A percentile compares a stretch with the other conserved stretches of the same genome.
phyloP scores from a whole-genome alignment of 1,139 yeast genomes.

The Groenewaldozyma auringiensis region DNA sequence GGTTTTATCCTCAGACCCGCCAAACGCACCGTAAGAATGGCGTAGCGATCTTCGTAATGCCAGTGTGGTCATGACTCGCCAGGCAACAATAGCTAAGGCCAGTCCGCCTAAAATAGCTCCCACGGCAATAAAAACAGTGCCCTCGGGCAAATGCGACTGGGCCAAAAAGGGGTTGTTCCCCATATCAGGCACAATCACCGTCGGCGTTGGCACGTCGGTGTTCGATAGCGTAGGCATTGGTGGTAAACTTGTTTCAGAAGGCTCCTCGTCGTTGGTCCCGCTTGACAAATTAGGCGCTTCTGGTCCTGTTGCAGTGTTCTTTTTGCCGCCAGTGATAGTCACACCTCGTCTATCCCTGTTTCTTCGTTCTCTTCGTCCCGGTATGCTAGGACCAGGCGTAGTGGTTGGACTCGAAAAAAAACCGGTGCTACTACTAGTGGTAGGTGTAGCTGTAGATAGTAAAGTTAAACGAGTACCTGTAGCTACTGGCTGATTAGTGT shows the following conservation, averaged over 20 bases:
- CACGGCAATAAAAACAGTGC: constrained; percentile 74
- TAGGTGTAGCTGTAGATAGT: no score
- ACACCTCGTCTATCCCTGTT: neutral
- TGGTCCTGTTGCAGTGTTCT: neutral
- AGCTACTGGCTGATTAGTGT: no score
- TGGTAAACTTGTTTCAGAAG: neutral
- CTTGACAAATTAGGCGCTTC: neutral
- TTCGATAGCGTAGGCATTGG: constrained; percentile 15
- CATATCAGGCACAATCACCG: constrained; percentile 54
- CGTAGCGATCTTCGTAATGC: constrained; percentile 20
- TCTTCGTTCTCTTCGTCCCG: neutral
- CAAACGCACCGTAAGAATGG: constrained; percentile 12
- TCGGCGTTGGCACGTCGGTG: constrained; percentile 39
- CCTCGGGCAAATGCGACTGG: constrained; percentile 47
- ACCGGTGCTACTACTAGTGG: no score
- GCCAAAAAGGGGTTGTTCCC: constrained; percentile 56
- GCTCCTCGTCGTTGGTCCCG: neutral
- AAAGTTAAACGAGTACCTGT: no score
- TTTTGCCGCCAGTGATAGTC: constrained; percentile 1
- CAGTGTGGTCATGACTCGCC: constrained; percentile 24
- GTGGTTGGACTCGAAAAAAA: neutral
- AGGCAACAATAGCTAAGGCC: constrained; percentile 38
- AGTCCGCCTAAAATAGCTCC: constrained; percentile 61
- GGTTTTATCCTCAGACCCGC: constrained; percentile 12
- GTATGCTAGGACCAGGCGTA: neutral